Evolutionary conservation across 495 filamentous ascomycete species (phyloP).

Genomic region (Daldinia vernicosa): DNA sequence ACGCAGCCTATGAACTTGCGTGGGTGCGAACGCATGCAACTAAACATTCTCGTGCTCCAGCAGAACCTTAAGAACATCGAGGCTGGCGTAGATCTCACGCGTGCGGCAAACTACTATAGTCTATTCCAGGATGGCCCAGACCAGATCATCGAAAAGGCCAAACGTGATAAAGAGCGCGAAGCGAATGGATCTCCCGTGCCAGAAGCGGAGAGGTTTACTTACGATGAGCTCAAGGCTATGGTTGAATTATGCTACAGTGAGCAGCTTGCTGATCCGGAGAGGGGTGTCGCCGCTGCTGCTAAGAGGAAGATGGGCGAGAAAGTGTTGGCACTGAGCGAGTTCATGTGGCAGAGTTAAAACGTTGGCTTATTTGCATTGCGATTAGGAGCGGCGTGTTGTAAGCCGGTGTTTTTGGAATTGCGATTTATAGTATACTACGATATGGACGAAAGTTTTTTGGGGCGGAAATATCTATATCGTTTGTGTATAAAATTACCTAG

Average conservation of each 20-base stretch:
- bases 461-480: neutral
- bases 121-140: constrained; percentile 83
- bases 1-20: constrained; percentile 77
- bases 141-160: constrained; percentile 69
- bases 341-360: constrained; percentile 71
- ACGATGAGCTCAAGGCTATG: constrained; percentile 85
- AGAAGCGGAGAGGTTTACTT: constrained; percentile 66
- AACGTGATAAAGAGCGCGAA: constrained; percentile 56
- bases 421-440: neutral
- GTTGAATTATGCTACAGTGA: constrained; percentile 90
- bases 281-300: constrained; percentile 76
- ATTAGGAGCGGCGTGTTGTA: neutral
- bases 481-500: neutral
- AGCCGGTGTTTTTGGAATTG: constrained; percentile 3
- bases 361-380: constrained; percentile 9
- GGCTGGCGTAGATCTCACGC: constrained; percentile 70
- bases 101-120: constrained; percentile 79
- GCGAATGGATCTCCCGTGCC: constrained; percentile 45
- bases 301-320: constrained; percentile 80
- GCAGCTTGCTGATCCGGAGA: constrained; percentile 71
- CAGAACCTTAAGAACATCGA: constrained; percentile 95
- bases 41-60: constrained; percentile 92
- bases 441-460: neutral
- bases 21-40: constrained; percentile 81
- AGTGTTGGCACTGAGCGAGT: constrained; percentile 77